Base-by-base conservation (phyloP, 164 flowering plant species). In the Stephania yunnanensis region DNA sequence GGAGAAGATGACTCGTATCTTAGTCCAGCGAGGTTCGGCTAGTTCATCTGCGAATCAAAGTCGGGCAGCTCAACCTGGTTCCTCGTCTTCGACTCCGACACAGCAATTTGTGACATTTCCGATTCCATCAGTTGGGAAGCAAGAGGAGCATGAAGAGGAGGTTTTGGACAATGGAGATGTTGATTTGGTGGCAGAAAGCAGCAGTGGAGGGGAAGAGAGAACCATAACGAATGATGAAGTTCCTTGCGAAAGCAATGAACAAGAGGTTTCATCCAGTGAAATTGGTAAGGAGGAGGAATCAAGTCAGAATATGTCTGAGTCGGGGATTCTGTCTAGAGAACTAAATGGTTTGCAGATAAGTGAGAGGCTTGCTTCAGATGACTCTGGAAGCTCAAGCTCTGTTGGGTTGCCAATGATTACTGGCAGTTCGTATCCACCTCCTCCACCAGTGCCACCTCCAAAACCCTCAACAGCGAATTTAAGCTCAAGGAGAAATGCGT, bases 391-490 rank as follows among this genome's bases (percentile, higher is more conserved):
- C 46, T 76, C 81, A 17, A 80, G 80, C 82, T 83, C 75, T 71
- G 85, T 81, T 77, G 42, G 84, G 44, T 77, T 78, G 30, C 86
- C 79, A 67, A 70, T 70, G 55, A 80, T 63, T 55, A 36, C 74
- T 53, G 87, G 86, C 25, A 82, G 84, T 77, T 84, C 89, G 0
- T 79, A 83, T 69, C 97, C 99, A 1, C 99, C 98, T 4, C 97
- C 99, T 11, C 98, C 98, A 79, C 99, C 98, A 71, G 87, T 87
- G 68, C 98, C 97, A 20, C 98, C 97, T 7, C 97, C 95, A 31
- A 92, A 84, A 70, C 91, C 91, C 73, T 81, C 77, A 6, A 77
- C 77, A 15, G 67, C 80, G 29, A 90, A 81, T 78, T 80, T 83
- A 46, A 86, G 76, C 79, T 22, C 83, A 1, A 90, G 88, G 85